Percentiles rank a stretch among this genome's conserved stretches.
Evolutionary conservation across 78 protist genomes (phyloP).

Genomic region (Mantamonas sphyraenae): DNA sequence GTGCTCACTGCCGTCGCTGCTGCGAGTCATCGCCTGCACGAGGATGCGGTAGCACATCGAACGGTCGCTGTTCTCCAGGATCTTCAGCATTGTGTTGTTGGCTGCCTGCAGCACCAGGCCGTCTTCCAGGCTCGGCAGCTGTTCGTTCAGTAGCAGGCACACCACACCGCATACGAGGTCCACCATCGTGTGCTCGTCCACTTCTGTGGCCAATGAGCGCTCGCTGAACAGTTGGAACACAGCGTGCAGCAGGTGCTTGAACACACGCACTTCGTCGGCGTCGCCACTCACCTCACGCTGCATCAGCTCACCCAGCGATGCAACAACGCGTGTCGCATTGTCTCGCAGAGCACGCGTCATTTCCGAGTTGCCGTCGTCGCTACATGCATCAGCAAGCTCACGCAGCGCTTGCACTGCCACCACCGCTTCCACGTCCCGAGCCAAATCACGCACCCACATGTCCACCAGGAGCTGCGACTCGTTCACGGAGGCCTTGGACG

Average conservation of each 20-base stretch:
- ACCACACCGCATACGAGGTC: not conserved
- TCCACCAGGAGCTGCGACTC: too few species aligned
- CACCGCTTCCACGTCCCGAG: not conserved
- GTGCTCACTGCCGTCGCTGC: not conserved
- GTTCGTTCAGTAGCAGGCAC: not conserved
- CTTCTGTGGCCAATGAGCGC: not conserved
- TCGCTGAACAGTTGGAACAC: not conserved
- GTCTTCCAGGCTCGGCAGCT: not conserved
- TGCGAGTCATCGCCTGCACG: too few species aligned
- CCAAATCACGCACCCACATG: not conserved
- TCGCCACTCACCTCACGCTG: too few species aligned
- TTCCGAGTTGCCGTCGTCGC: not conserved
- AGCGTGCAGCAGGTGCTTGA: not conserved
- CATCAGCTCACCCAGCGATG: too few species aligned
- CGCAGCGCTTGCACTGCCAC: not conserved
- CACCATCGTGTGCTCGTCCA: not conserved
- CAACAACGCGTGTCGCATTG: too few species aligned
- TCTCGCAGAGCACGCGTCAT: not conserved
- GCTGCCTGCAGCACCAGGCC: not conserved
- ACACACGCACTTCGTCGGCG: not conserved
- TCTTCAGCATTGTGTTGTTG: not conserved
- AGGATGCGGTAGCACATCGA: not conserved
- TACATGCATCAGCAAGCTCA: not conserved
- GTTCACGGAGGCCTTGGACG: too few species aligned
- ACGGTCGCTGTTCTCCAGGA: conserved; percentile 1